Evolutionary conservation across 306 rosid species (phyloP).

Genomic region (Acacia crassicarpa): DNA sequence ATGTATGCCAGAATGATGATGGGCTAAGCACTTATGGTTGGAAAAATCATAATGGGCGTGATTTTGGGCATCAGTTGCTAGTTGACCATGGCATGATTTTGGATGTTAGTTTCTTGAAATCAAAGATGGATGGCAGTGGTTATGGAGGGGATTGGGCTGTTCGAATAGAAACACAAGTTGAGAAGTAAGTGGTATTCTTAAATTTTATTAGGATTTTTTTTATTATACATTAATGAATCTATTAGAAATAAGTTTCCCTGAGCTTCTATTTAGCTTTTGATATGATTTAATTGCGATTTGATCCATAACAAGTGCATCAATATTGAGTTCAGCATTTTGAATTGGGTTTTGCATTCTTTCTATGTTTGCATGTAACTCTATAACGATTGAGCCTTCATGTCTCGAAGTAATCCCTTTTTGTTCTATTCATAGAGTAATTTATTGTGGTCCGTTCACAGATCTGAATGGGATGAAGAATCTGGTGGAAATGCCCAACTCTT

Average conservation of each 20-base stretch:
- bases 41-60: conserved; percentile 84
- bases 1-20: conserved; percentile 76
- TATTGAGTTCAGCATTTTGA: neutral
- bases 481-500: conserved; percentile 65
- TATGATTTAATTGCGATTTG: neutral
- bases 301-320: neutral
- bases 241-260: neutral
- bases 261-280: neutral
- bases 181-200: conserved; percentile 51
- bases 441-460: conserved; percentile 53
- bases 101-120: conserved; percentile 77
- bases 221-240: neutral
- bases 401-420: neutral
- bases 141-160: conserved; percentile 98
- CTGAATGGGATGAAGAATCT: conserved; percentile 49
- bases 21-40: conserved; percentile 83
- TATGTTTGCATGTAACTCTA: conserved; percentile 4
- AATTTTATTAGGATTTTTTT: conserved; percentile 12
- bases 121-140: conserved; percentile 77
- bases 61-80: conserved; percentile 76
- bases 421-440: conserved; percentile 15
- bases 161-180: conserved; percentile 54
- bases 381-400: conserved; percentile 3
- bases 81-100: conserved; percentile 72
- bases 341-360: neutral